phyloP scores from a whole-genome alignment of 176 grass and related monocot genomes.

The Eleusine indica region DNA sequence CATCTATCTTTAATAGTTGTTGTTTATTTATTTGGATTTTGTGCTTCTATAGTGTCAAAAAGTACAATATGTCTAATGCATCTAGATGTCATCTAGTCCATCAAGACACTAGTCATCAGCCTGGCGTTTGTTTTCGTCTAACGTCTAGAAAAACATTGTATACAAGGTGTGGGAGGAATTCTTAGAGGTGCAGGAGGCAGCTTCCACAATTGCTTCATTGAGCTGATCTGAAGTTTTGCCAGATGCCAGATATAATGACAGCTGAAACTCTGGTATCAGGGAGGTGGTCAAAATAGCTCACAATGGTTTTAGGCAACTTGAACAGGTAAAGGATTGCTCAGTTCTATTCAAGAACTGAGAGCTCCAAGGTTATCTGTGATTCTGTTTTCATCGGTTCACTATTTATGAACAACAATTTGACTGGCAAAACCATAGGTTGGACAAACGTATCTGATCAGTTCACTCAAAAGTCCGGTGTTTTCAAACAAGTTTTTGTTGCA shows the following conservation, averaged over 20 bases:
- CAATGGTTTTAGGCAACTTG: background rate
- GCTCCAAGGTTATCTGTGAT: background rate
- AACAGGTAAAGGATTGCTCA: background rate
- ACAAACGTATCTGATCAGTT: background rate
- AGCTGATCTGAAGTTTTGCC: background rate
- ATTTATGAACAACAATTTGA: slow-evolving; percentile 8
- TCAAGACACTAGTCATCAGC: too few species aligned
- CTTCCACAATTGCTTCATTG: background rate
- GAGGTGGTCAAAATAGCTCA: background rate
- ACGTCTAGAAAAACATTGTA: too few species aligned
- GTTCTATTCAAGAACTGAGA: background rate
- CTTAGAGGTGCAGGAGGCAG: background rate
- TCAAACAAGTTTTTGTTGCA: background rate
- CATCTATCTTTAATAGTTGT: too few species aligned
- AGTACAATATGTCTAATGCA: too few species aligned
- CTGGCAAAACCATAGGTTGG: background rate
- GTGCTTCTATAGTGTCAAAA: too few species aligned
- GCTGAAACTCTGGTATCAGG: background rate
- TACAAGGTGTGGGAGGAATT: background rate
- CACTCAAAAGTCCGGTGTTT: background rate
- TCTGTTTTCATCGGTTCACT: background rate
- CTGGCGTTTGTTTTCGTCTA: too few species aligned
- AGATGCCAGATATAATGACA: background rate
- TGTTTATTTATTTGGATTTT: too few species aligned
- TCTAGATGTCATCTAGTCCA: too few species aligned